Base-by-base conservation (phyloP, 441 rosid species). In the Rhodomyrtus psidioides region DNA sequence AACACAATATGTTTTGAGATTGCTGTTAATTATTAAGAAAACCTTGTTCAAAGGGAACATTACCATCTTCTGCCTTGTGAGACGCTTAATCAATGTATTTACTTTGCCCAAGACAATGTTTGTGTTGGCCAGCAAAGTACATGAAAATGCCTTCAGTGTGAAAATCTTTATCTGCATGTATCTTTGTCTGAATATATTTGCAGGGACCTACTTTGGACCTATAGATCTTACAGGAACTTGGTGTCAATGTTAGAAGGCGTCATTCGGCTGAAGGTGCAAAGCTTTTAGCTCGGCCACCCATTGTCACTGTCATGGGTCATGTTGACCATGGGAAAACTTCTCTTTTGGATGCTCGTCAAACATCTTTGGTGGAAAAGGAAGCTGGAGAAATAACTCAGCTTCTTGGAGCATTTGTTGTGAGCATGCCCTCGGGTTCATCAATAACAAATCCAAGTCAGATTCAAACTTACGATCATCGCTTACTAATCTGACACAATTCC, bases 311-410 rank as follows among this genome's bases (percentile, higher is more conserved):
- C 84, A 95, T 96, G 98, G 98, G 98, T 57, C 99, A 94, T 89
- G 99, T 97, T 86, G 98, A 96, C 90, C 99, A 97, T 83, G 99
- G 98, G 24, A 97, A 96, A 92, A 97, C 99, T 85, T 96, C 98
- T 83, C 94, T 96, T 88, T 89, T 96, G 34, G 99, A 97, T 91
- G 95, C 99, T 60, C 93, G 98, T 84, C 93, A 93, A 91, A 95
- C 98, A 55, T 94, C 98, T 14, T 95, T 96, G 59, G 98, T 98
- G 24, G 96, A 94, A 56, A 91, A 88, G 90, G 98, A 97, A 95
- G 98, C 99, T n/a, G 98, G 99, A 56, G 99, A 99, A 89, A 97
- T 97, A 93, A 97, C 99, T 83, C 99, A 97, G 86, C 98, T 96
- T 84, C 89, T 97, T 26, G 99, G 99, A 86, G 99, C 98, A 56